Base-by-base conservation (phyloP, 129 eudicot genomes). In the Apium graveolens region DNA sequence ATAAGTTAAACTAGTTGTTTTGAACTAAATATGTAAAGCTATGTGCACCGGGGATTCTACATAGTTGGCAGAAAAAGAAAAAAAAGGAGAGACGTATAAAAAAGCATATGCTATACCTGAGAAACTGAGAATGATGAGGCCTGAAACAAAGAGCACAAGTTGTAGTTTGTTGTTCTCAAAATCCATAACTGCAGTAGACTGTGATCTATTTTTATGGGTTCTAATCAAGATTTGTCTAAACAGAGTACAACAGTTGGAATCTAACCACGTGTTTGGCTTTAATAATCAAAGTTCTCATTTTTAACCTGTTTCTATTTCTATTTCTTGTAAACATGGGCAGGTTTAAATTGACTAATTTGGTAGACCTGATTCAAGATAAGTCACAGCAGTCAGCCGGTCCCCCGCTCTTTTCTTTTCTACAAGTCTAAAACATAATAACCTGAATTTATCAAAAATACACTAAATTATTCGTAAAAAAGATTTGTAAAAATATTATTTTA, bases 101-200 rank as follows among this genome's bases (percentile, higher is more conserved):
- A 2, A 11, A 2, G 51, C 21, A 14, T 0, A 77, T 31, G 57
- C 0, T 12, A 44, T 91, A 93, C 98, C 98, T 68, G 91, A 86
- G 79, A 73, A 75, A 80, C 91, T 83, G 78, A 93, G 93, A 78
- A 70, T 84, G 65, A 88, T 77, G 80, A 87, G 73, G 46, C 88
- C 98, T 65, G 84, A 73, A 42, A 89, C 41, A 68, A 89, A 87
- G 51, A 78, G 78, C 60, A 88, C 70, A 80, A 89, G 17, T 73
- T 85, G 91, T 82, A 86, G 75, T 83, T 86, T 89, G 77, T 84
- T 87, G 79, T 82, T 91, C 89, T 74, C 73, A 44, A 89, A 82
- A 84, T 81, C 83, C 85, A 82, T 84, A 69, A 45, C 55, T 37
- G 43, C 43, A 26, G 24, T 4, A 72, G 46, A 43, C 48, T 55